Percentiles rank a stretch among this genome's conserved stretches.
phyloP scores from a whole-genome alignment of 108 stramenopile genomes.

The Nitzschia sp. region DNA sequence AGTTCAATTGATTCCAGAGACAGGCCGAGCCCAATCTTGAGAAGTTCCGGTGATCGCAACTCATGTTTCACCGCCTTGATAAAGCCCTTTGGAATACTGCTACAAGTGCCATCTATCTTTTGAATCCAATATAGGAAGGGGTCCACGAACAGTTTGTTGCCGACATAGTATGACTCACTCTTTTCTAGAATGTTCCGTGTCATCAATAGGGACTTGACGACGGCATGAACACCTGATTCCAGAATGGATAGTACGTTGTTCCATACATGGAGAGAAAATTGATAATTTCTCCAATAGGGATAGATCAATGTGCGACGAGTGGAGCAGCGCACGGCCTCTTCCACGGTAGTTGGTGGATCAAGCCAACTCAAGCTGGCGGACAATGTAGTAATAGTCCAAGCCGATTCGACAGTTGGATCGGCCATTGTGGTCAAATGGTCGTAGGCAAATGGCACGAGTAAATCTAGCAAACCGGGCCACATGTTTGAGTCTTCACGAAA shows the following conservation, averaged over 20 bases:
- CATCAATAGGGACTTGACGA: constrained; percentile 81
- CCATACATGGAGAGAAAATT: constrained; percentile 36
- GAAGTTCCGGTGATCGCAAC: not conserved
- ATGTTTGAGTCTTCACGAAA: constrained; percentile 6
- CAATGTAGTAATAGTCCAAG: constrained; percentile 88
- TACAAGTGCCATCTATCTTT: constrained; percentile 4
- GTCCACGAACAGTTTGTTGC: constrained; percentile 82
- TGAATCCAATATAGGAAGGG: constrained; percentile 81
- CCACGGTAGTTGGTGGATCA: constrained; percentile 44
- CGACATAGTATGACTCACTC: constrained; percentile 89
- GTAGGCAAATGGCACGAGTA: constrained; percentile 88
- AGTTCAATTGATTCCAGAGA: too few species aligned
- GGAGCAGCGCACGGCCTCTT: constrained; percentile 24
- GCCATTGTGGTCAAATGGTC: constrained; percentile 90
- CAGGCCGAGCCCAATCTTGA: too few species aligned
- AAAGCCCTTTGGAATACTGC: not conserved
- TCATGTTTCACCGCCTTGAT: not conserved
- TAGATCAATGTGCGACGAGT: constrained; percentile 80
- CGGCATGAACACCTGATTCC: constrained; percentile 23
- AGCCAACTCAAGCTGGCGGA: constrained; percentile 84
- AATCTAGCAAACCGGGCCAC: constrained; percentile 68
- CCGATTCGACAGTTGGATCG: constrained; percentile 90
- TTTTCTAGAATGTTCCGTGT: constrained; percentile 75
- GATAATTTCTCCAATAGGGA: constrained; percentile 86
- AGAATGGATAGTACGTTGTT: constrained; percentile 53